phyloP scores from a whole-genome alignment of 257 asterid genomes.

The Fraxinus excelsior region DNA sequence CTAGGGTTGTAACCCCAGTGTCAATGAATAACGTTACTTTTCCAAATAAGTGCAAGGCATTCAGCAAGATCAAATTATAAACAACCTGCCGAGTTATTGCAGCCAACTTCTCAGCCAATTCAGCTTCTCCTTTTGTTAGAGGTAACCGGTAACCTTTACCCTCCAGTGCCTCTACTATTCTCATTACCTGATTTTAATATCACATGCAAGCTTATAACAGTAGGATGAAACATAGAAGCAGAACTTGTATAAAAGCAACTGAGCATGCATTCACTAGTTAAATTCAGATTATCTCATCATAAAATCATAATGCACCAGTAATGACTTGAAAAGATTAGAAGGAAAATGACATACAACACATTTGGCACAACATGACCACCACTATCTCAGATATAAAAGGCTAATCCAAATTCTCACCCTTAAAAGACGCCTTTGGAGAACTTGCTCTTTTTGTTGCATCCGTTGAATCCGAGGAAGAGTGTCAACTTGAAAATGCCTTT shows the following conservation, averaged over 20 bases:
- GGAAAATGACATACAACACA: background rate
- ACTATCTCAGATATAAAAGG: slow-evolving; percentile 2
- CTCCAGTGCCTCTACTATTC: slow-evolving; percentile 88
- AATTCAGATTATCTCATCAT: slow-evolving; percentile 13
- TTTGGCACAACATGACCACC: slow-evolving; percentile 3
- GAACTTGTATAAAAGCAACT: background rate
- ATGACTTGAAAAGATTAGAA: background rate
- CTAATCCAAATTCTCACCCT: slow-evolving; percentile 53
- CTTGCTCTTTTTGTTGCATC: slow-evolving; percentile 94
- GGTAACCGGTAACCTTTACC: slow-evolving; percentile 87
- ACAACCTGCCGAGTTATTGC: slow-evolving; percentile 80
- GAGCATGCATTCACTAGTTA: background rate
- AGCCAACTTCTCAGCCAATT: slow-evolving; percentile 89
- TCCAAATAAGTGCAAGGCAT: slow-evolving; percentile 27
- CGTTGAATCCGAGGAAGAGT: slow-evolving; percentile 87
- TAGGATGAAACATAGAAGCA: background rate
- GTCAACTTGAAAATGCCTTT: slow-evolving; percentile 88
- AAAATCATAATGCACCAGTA: slow-evolving; percentile 1
- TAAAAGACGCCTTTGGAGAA: slow-evolving; percentile 87
- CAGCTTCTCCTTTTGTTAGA: slow-evolving; percentile 91
- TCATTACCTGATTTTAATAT: slow-evolving; percentile 62
- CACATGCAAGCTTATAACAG: slow-evolving; percentile 17
- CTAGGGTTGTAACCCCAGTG: no score
- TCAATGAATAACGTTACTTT: no score
- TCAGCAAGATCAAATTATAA: slow-evolving; percentile 6